phyloP scores from a whole-genome alignment of 331 rosid species.

The Pyracantha coccinea region DNA sequence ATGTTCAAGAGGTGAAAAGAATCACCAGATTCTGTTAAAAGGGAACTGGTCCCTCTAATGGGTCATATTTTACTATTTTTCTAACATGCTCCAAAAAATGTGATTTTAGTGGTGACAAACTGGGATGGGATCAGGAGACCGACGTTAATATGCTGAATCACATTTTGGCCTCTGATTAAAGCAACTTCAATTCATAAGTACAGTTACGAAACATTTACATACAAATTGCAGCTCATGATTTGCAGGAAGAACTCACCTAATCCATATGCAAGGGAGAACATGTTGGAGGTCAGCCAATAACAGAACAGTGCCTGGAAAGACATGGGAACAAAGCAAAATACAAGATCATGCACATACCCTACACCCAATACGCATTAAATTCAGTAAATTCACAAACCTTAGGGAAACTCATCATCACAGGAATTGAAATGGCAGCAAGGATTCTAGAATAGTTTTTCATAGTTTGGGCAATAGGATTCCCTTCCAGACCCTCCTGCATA shows the following conservation, averaged over 20 bases:
- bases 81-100: background rate
- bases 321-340: background rate
- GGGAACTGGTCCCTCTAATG: background rate
- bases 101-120: background rate
- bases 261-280: slow-evolving; percentile 12
- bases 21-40: background rate
- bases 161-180: background rate
- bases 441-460: slow-evolving; percentile 16
- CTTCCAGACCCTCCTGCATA: slow-evolving; percentile 15
- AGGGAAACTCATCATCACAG: slow-evolving; percentile 10
- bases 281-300: slow-evolving; percentile 15
- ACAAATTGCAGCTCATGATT: background rate
- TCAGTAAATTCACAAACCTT: slow-evolving; percentile 1
- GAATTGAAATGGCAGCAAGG: slow-evolving; percentile 8
- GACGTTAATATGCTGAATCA: background rate
- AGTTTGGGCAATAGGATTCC: slow-evolving; percentile 16
- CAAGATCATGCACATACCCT: background rate
- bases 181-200: background rate
- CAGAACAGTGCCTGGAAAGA: slow-evolving; percentile 11
- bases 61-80: background rate
- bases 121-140: background rate
- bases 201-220: background rate
- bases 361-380: background rate
- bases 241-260: background rate
- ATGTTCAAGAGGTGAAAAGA: background rate